phyloP scores from a whole-genome alignment of 257 asterid species.

The Fraxinus cuspidata region DNA sequence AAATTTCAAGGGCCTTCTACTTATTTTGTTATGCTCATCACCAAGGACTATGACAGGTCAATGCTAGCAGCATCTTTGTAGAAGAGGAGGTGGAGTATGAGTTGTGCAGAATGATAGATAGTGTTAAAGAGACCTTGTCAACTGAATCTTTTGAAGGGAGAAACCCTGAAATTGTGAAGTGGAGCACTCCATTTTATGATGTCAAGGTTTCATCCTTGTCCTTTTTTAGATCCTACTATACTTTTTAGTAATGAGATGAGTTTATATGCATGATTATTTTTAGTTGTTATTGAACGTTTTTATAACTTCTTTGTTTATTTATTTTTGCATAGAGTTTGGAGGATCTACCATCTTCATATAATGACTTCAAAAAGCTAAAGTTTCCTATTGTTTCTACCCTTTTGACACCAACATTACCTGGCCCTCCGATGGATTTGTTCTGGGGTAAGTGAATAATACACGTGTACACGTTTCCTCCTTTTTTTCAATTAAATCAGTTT shows the following conservation, averaged over 20 bases:
- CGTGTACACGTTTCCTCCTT: not conserved
- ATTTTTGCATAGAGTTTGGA: conserved; percentile 46
- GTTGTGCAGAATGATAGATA: conserved; percentile 51
- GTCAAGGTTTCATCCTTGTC: conserved; percentile 43
- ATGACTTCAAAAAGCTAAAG: conserved; percentile 63
- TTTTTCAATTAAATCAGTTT: not conserved
- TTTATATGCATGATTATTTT: conserved; percentile 6
- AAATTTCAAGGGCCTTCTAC: conserved; percentile 30
- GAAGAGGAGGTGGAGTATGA: conserved; percentile 91
- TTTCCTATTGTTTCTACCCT: conserved; percentile 50
- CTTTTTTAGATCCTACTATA: conserved; percentile 7
- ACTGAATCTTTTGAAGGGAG: conserved; percentile 36
- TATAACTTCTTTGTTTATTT: not conserved
- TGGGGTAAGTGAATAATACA: conserved; percentile 63
- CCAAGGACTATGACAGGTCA: conserved; percentile 63
- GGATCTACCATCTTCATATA: conserved; percentile 61
- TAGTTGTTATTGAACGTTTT: not conserved
- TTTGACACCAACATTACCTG: conserved; percentile 48
- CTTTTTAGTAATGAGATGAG: conserved; percentile 3
- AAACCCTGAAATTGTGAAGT: conserved; percentile 48
- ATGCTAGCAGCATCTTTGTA: conserved; percentile 59
- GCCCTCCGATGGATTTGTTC: conserved; percentile 36
- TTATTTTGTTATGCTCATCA: conserved; percentile 46
- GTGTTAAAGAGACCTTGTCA: conserved; percentile 48
- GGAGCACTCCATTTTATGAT: conserved; percentile 76